phyloP scores from a whole-genome alignment of 805 yeast species.

The Nakazawaea wyomingensis region DNA sequence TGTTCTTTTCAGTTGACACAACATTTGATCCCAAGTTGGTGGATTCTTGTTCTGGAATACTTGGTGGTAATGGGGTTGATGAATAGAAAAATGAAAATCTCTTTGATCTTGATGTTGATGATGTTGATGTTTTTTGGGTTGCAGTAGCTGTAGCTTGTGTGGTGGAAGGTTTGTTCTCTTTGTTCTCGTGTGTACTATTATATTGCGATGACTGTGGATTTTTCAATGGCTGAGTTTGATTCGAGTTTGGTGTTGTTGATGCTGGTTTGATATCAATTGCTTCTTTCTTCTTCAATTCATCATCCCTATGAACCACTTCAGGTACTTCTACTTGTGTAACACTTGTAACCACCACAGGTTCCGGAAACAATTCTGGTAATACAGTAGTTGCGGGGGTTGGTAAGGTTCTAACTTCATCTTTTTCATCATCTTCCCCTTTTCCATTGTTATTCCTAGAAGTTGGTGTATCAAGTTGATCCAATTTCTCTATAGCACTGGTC shows the following conservation, averaged over 20 bases:
- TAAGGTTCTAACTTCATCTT: not conserved
- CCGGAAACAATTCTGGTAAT: not conserved
- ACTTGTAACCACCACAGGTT: too few relatives aligned
- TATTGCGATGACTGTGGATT: too few relatives aligned
- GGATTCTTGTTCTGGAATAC: not conserved
- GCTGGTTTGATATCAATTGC: not conserved
- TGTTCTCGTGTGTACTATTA: not conserved
- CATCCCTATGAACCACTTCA: too few relatives aligned
- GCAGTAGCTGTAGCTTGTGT: not conserved
- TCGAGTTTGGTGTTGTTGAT: not conserved
- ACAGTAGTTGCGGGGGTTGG: not conserved
- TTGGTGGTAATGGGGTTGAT: not conserved
- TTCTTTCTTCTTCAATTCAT: too few relatives aligned
- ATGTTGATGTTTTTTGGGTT: constrained; percentile 1
- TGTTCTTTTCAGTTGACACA: constrained; percentile 1
- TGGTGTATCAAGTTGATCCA: not conserved
- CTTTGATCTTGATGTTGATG: constrained; percentile 1
- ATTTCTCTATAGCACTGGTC: constrained; percentile 7
- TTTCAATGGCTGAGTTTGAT: too few relatives aligned
- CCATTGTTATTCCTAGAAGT: not conserved
- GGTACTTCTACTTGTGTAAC: too few relatives aligned
- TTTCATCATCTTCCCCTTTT: not conserved
- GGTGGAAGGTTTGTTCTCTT: not conserved
- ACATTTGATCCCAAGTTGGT: constrained; percentile 2
- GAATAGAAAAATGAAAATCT: constrained; percentile 13